Conservation (phyloP, 2,329 filamentous ascomycete genomes). For the Hortaea sp. region DNA sequence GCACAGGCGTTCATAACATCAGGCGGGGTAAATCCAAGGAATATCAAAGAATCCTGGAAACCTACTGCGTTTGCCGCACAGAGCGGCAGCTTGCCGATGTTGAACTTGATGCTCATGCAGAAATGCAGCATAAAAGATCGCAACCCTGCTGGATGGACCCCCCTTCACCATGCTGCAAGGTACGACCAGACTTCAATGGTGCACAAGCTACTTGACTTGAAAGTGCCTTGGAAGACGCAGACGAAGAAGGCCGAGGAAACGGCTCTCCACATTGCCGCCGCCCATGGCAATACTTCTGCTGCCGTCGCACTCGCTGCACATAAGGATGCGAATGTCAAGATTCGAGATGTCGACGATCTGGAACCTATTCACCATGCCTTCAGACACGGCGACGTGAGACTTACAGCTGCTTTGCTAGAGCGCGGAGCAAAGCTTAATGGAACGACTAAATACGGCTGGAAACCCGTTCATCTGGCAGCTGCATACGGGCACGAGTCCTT, state of each 20-base stretch:
- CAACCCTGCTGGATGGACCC: slow-evolving; percentile 9
- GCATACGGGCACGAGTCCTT: slow-evolving; percentile 10
- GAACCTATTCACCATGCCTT: slow-evolving; percentile 12
- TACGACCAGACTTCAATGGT: slow-evolving; percentile 10
- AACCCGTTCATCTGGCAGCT: slow-evolving; percentile 11
- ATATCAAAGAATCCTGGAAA: slow-evolving; percentile 13
- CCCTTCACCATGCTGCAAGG: slow-evolving; percentile 9
- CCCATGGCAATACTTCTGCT: slow-evolving; percentile 3
- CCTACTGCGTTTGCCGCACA: slow-evolving; percentile 8
- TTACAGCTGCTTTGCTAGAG: slow-evolving; percentile 7
- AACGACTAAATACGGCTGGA: slow-evolving; percentile 11
- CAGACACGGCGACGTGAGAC: slow-evolving; percentile 8
- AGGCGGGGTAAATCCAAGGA: slow-evolving; percentile 10
- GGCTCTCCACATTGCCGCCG: slow-evolving; percentile 10
- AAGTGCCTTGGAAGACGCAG: slow-evolving; percentile 7
- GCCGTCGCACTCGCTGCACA: slow-evolving; percentile 6
- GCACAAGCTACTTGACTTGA: slow-evolving; percentile 6
- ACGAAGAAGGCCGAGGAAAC: slow-evolving; percentile 10
- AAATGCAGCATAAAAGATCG: slow-evolving; percentile 9
- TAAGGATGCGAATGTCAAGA: slow-evolving; percentile 9
- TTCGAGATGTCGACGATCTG: slow-evolving; percentile 9
- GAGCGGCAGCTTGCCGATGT: slow-evolving; percentile 13
- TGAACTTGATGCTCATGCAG: slow-evolving; percentile 8
- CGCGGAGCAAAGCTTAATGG: slow-evolving; percentile 7
- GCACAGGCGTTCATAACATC: slow-evolving; percentile 8